Base-by-base conservation (phyloP, 345 rosid species). In the Brassica napus region DNA sequence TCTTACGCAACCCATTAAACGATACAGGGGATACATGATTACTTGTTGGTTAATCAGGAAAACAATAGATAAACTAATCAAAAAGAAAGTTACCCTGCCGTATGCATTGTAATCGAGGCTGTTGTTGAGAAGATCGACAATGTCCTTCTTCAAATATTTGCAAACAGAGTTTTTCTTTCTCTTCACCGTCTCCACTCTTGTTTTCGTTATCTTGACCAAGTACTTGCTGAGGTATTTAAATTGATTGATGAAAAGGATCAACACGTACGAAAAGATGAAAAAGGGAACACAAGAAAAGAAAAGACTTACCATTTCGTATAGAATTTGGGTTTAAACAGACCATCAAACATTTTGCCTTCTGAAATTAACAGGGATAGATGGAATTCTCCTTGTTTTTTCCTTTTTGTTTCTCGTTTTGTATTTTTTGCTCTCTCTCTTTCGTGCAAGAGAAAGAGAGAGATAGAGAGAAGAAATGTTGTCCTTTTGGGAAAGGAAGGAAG, bases 121-220 rank as follows among this genome's bases (percentile, higher is more conserved):
- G 35, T 66, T 86, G 72, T 65, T 83, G 75, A 96, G 91, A 74
- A 96, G 99, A 62, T 91, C 97, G 16, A 86, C 94, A 55, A 93
- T 77, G 84, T 93, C 99, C n/a, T 85, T 90, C 86, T 83, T 91
- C 85, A 90, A 66, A 76, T 76, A 90, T 81, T 86, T 89, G 68
- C 83, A 81, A 65, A 90, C 85, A 8, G 92, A 83, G 61, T 55
- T 76, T 83, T 88, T 94, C 90, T 86, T 96, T 87, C 84, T 96
- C 89, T 76, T 88, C 62, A 89, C 84, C 30, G 84, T 42, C 31
- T 90, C 99, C 1, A 96, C 72, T 55, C 97, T 82, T 37, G 88
- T 80, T 81, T 88, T 91, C 2, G 82, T 87, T 59, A 85, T 74
- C 91, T 82, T 91, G 37, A 86, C 57, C 68, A 82, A 81, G 57